Conservation (phyloP, 2,329 filamentous ascomycete species). For the Westerdykella aurantiaca region DNA sequence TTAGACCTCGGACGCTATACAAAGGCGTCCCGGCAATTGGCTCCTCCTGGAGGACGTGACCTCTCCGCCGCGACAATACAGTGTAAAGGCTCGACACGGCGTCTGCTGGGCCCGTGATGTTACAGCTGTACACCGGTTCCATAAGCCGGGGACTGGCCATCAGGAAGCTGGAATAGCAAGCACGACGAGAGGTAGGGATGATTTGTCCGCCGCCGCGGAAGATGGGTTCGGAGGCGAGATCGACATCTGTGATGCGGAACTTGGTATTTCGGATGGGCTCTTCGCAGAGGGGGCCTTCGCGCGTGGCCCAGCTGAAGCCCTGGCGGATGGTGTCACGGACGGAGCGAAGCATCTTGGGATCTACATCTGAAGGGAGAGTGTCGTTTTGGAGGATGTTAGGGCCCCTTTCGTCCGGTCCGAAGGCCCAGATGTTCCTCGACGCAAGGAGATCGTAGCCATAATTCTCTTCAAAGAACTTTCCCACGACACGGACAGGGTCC, state of each 20-base stretch:
- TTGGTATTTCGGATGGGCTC: conserved; percentile 98
- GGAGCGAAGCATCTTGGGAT: conserved; percentile 80
- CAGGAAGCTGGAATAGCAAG: conserved; percentile 92
- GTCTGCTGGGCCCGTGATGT: conserved; percentile 87
- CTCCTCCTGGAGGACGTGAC: conserved; percentile 90
- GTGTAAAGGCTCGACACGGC: conserved; percentile 87
- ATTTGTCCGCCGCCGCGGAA: conserved; percentile 95
- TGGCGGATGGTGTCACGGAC: conserved; percentile 92
- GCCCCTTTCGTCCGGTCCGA: conserved; percentile 89
- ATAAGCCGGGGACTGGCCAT: conserved; percentile 95
- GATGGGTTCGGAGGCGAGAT: conserved; percentile 82
- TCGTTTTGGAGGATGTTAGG: conserved; percentile 97
- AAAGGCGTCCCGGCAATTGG: conserved; percentile 91
- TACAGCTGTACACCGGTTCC: conserved; percentile 91
- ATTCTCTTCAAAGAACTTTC: conserved; percentile 94
- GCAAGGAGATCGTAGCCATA: conserved; percentile 96
- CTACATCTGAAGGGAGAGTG: conserved; percentile 87
- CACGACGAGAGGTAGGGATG: conserved; percentile 86
- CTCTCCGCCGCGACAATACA: conserved; percentile 77
- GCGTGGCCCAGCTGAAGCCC: conserved; percentile 92
- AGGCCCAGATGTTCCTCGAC: conserved; percentile 94
- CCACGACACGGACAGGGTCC: conserved; percentile 86
- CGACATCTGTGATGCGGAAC: conserved; percentile 90
- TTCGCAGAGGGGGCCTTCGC: conserved; percentile 95
- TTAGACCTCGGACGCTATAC: conserved; percentile 82